These are phyloP conservation scores for Dovyalis caffra DNA, from an alignment of 345 rosid species.

Conservation along the genomic window DNA sequence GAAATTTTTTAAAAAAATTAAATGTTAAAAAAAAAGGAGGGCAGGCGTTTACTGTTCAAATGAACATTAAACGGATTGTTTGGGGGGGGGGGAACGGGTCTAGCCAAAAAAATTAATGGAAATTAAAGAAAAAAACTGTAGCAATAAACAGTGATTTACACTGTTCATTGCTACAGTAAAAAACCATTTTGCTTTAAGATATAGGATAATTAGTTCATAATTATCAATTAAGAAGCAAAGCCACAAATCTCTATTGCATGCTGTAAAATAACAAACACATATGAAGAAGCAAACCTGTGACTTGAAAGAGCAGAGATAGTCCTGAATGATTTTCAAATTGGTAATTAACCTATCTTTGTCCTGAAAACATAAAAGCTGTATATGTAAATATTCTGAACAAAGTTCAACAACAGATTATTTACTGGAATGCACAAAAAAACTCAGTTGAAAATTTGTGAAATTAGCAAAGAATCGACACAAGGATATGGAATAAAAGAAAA, in stretches of 20 bases:
- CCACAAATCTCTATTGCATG: neutral
- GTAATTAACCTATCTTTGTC: conserved; percentile 68
- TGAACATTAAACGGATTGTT: too few relatives aligned
- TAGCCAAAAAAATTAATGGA: too few relatives aligned
- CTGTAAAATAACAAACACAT: conserved; percentile 9
- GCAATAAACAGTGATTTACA: too few relatives aligned
- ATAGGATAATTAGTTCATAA: neutral
- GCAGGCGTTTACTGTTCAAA: too few relatives aligned
- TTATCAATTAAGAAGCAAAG: neutral
- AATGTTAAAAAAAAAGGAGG: too few relatives aligned
- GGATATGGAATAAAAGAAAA: neutral
- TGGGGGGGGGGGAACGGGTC: too few relatives aligned
- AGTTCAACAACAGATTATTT: neutral
- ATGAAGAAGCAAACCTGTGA: conserved; percentile 55
- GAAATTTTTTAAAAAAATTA: too few relatives aligned
- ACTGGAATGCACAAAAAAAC: neutral
- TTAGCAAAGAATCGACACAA: neutral
- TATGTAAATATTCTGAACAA: neutral
- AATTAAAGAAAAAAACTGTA: too few relatives aligned
- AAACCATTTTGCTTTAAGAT: too few relatives aligned
- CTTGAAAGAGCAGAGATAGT: conserved; percentile 83
- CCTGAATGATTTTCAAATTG: conserved; percentile 81
- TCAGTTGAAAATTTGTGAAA: neutral
- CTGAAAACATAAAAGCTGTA: conserved; percentile 30
- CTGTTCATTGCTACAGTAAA: too few relatives aligned